phyloP scores from a whole-genome alignment of 768 basidiomycete genomes.

The Amanita pallidorosea region DNA sequence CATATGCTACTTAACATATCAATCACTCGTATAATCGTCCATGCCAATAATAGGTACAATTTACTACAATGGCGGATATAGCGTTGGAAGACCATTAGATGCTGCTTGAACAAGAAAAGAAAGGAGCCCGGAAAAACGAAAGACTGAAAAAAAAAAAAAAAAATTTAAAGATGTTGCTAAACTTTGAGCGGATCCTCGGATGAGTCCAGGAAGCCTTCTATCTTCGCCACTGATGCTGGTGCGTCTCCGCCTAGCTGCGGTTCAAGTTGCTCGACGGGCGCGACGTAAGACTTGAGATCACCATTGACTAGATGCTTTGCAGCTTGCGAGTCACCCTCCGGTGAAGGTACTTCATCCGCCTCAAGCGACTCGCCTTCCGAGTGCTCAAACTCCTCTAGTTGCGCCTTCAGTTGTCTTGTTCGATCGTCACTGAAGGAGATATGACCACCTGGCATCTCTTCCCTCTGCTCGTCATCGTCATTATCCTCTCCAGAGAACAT shows the following conservation, averaged over 20 bases:
- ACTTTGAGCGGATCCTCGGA: conserved; percentile 47
- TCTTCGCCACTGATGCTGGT: conserved; percentile 39
- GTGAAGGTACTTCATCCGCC: conserved; percentile 10
- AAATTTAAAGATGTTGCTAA: conserved; percentile 4
- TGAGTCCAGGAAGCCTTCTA: conserved; percentile 54
- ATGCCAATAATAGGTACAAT: not conserved
- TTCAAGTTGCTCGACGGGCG: conserved; percentile 37
- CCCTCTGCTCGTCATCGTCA: conserved; percentile 47
- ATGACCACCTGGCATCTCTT: conserved; percentile 18
- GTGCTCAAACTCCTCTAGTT: conserved; percentile 54
- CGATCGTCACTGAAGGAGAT: conserved; percentile 47
- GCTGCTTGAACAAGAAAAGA: conserved; percentile 9
- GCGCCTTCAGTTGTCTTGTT: conserved; percentile 45
- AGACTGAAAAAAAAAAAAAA: conserved; percentile 4
- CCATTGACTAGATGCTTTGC: conserved; percentile 37
- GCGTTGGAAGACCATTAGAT: conserved; percentile 14
- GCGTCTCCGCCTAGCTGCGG: conserved; percentile 43
- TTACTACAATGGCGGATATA: conserved; percentile 5
- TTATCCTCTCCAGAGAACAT: conserved; percentile 62
- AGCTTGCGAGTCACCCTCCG: conserved; percentile 35
- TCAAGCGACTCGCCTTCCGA: conserved; percentile 20
- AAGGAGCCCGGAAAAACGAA: conserved; percentile 9
- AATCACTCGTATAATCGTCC: conserved; percentile 2
- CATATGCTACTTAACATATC: conserved; percentile 1
- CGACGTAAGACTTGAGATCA: conserved; percentile 19